These are phyloP conservation scores for Penicillium tannophilum DNA, from an alignment of 495 filamentous ascomycete species.

Conservation along the genomic window DNA sequence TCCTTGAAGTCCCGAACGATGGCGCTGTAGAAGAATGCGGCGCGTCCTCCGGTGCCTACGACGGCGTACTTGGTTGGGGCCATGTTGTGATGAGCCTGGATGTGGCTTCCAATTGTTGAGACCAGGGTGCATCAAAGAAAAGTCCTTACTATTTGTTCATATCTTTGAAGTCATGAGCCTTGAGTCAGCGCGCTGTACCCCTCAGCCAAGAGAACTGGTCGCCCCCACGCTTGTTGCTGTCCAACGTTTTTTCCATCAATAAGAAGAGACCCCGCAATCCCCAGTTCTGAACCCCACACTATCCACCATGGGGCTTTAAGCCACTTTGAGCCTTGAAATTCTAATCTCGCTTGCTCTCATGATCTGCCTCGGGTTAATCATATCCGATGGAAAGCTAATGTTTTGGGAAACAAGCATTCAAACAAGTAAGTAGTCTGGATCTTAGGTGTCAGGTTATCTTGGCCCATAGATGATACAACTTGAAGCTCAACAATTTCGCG, in stretches of 20 bases:
- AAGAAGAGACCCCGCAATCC: not conserved
- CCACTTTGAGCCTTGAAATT: not conserved
- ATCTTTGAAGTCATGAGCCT: not conserved
- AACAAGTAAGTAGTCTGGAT: no score
- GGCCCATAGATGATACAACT: no score
- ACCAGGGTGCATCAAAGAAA: not conserved
- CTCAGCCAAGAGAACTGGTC: slow-evolving; percentile 13
- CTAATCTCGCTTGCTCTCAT: not conserved
- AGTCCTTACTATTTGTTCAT: not conserved
- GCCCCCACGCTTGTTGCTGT: not conserved
- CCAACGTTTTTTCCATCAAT: slow-evolving; percentile 22
- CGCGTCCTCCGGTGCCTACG: slow-evolving; percentile 36
- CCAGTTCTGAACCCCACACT: not conserved
- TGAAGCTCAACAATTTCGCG: no score
- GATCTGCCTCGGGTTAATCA: not conserved
- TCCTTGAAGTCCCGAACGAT: slow-evolving; percentile 49
- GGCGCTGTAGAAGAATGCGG: slow-evolving; percentile 57
- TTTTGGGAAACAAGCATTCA: not conserved
- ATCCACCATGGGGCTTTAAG: not conserved
- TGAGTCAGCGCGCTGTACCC: slow-evolving; percentile 8
- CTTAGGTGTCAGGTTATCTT: no score
- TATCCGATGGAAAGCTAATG: not conserved
- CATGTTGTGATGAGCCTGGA: slow-evolving; percentile 7
- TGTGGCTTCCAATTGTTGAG: not conserved
- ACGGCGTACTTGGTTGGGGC: slow-evolving; percentile 31